Base-by-base conservation (phyloP, 768 basidiomycete genomes). In the Hysterangium stoloniferum region DNA sequence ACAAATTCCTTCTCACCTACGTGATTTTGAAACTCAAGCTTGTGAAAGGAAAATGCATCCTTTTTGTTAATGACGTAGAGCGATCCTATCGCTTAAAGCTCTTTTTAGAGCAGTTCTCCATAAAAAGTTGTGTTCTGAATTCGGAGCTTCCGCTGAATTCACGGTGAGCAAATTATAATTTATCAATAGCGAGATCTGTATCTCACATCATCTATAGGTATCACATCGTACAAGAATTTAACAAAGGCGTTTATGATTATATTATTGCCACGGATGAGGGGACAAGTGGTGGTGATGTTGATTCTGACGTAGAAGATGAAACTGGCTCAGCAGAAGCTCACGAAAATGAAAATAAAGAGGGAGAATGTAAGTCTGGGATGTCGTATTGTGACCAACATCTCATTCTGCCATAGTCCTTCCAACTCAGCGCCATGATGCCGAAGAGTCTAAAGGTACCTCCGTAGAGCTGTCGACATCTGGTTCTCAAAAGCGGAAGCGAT, bases 191-290 rank as follows among this genome's bases (percentile, higher is more conserved):
- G 33, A 12, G 31, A 17, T 41, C 20, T 28, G 13, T 3, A 12
- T 17, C 44, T 2, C 11, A 5, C 6, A n/a, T 19, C 45, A 8
- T 19, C 35, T 1, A 19, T 12, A 92, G 91, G 65, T 96, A 93
- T 61, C 96, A 99, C 61, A 85, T 86, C 1, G 96, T 99, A 1
- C 94, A 99, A 59, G 96, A 97, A 66, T 99, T 99, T 62, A 99
- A 99, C 66, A 88, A 90, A 58, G 96, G 96, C 2, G 90, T 96
- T 6, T 98, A 97, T 59, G 93, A 99, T 63, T 97, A 98, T 64
- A 92, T 98, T 56, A 96, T 99, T 48, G 96, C 96, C 1, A 95
- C 94, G 8, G 95, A 98, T 61, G 96, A 98, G 67, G 81, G 80
- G 52, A 78, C 80, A 1, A 70, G 72, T 3, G 71, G 69, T 3